Evolutionary conservation across 78 protist genomes (phyloP).

Genomic region (Monosiga brevicollis): DNA sequence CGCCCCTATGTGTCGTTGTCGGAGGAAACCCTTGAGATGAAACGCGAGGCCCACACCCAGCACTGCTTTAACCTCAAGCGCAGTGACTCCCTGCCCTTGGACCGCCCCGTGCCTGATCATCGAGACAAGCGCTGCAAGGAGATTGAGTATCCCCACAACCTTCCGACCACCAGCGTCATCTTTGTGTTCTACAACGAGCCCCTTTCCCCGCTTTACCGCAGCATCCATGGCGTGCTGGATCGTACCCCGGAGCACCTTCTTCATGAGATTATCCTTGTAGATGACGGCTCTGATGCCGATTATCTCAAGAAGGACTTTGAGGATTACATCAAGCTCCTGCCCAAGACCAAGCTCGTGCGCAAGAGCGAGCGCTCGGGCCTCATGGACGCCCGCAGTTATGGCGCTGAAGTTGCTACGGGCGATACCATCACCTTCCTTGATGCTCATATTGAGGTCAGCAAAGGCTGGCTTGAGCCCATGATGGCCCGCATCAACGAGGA

Average conservation of each 20-base stretch:
- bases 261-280: neutral
- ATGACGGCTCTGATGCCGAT: neutral
- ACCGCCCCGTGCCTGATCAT: neutral
- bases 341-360: neutral
- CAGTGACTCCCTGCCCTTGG: neutral
- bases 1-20: neutral
- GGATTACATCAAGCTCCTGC: neutral
- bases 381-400: neutral
- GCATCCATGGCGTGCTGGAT: neutral
- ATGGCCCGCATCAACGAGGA: neutral
- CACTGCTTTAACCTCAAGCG: neutral
- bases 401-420: neutral
- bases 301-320: neutral
- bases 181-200: neutral
- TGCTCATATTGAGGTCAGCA: neutral
- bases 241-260: conserved; percentile 7
- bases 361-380: neutral
- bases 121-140: neutral
- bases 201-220: neutral
- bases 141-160: neutral
- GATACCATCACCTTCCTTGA: neutral
- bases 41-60: neutral
- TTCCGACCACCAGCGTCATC: neutral
- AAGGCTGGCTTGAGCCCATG: neutral
- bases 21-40: neutral